Evolutionary conservation across 2,329 filamentous ascomycete genomes (phyloP).

Genomic region (Pseudogymnoascus sp.): DNA sequence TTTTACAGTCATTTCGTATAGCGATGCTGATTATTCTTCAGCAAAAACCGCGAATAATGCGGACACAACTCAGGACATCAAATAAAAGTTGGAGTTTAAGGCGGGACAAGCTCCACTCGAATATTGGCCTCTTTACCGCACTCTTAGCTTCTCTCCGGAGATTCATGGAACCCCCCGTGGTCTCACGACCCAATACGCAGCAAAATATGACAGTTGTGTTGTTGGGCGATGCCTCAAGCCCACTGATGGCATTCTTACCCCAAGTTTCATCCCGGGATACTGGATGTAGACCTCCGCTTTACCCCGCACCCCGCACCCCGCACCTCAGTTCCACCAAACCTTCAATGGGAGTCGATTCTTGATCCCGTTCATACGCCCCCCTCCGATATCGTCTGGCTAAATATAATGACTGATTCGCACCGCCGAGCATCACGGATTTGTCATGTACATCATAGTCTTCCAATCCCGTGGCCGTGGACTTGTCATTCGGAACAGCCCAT

Average conservation of each 20-base stretch:
- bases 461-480: neutral
- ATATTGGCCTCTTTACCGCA: neutral
- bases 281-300: neutral
- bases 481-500: neutral
- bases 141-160: neutral
- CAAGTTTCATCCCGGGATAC: neutral
- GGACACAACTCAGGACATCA: neutral
- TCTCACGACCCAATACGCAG: neutral
- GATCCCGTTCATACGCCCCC: neutral
- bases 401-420: neutral
- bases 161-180: neutral
- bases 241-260: neutral
- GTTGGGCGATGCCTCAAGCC: neutral
- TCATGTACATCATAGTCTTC: neutral
- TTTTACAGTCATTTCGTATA: neutral
- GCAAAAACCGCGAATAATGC: neutral
- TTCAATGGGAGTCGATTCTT: neutral
- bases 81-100: neutral
- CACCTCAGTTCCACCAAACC: neutral
- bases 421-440: neutral
- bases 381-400: neutral
- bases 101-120: neutral
- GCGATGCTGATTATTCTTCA: neutral
- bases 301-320: constrained; percentile 6
- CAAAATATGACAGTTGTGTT: neutral